Evolutionary conservation across 768 basidiomycete genomes (phyloP).

Genomic region (Coprinellus aureogranulatus): DNA sequence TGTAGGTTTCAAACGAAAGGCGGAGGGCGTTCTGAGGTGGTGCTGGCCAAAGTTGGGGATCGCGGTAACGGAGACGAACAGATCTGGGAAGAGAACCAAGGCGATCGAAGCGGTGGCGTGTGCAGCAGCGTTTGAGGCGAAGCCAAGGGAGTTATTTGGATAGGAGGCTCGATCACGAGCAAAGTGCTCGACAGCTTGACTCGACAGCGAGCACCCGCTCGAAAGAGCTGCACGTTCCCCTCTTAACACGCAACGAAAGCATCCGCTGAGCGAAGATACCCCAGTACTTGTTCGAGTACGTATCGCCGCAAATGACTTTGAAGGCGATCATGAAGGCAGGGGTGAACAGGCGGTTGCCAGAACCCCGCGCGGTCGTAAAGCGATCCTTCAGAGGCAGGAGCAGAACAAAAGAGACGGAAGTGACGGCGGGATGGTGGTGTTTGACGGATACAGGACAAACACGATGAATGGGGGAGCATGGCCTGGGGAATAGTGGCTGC

Average conservation of each 20-base stretch:
- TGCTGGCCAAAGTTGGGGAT: constrained; percentile 45
- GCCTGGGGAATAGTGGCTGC: no score
- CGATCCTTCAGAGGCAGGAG: no score
- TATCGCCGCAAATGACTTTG: no score
- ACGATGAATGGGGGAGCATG: no score
- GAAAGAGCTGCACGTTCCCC: constrained; percentile 88
- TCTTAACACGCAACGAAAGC: constrained; percentile 84
- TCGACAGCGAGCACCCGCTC: constrained; percentile 89
- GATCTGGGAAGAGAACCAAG: constrained; percentile 39
- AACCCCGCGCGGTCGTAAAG: no score
- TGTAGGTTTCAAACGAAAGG: background rate
- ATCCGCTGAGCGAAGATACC: constrained; percentile 84
- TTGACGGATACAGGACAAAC: no score
- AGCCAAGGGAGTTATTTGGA: constrained; percentile 59
- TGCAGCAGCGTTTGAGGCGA: constrained; percentile 57
- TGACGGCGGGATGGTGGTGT: no score
- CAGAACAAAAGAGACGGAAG: no score
- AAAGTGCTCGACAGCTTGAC: constrained; percentile 62
- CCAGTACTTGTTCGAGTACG: no score
- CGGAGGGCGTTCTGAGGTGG: background rate
- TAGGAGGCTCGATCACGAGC: constrained; percentile 46
- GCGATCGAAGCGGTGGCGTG: constrained; percentile 41
- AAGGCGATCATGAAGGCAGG: no score
- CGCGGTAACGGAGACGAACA: constrained; percentile 42
- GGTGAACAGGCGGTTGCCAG: no score